Evolutionary conservation across 1,284 basidiomycete genomes (phyloP).

Genomic region (Sporisorium iseilematis-ciliati): DNA sequence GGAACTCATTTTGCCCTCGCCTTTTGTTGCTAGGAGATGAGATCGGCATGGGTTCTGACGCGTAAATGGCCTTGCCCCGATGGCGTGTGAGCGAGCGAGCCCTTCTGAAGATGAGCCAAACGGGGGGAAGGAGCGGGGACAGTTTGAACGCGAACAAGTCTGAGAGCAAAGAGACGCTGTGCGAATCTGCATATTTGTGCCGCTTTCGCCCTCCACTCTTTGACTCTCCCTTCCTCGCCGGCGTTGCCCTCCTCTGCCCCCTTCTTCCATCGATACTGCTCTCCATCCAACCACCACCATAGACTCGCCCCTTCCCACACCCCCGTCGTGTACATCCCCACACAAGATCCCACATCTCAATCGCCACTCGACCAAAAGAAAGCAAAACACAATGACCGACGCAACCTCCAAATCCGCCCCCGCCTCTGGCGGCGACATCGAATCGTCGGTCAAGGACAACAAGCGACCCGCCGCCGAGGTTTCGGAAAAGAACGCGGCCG

Average conservation of each 20-base stretch:
- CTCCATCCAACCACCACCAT: too few relatives aligned
- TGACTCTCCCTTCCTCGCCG: slow-evolving; percentile 6
- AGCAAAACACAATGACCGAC: slow-evolving; percentile 23
- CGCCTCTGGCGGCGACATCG: slow-evolving; percentile 18
- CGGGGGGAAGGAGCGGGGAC: too few relatives aligned
- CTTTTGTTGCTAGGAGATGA: too few relatives aligned
- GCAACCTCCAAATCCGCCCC: slow-evolving; percentile 15
- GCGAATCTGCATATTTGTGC: neutral
- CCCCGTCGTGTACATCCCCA: neutral
- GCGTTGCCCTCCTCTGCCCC: neutral
- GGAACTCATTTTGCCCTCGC: too few relatives aligned
- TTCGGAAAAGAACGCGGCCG: slow-evolving; percentile 28
- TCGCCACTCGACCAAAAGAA: neutral
- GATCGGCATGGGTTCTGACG: too few relatives aligned
- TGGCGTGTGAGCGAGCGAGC: too few relatives aligned
- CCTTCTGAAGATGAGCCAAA: too few relatives aligned
- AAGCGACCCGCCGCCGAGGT: slow-evolving; percentile 37
- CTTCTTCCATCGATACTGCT: too few relatives aligned
- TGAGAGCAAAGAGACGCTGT: too few relatives aligned
- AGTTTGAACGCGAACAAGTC: too few relatives aligned
- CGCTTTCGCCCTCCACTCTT: too few relatives aligned
- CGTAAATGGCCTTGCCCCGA: too few relatives aligned
- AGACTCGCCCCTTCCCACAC: neutral
- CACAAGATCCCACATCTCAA: neutral
- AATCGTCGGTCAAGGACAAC: slow-evolving; percentile 41